Evolutionary conservation across 106 monocot genomes (phyloP).

Genomic region (Amphibolis antarctica): DNA sequence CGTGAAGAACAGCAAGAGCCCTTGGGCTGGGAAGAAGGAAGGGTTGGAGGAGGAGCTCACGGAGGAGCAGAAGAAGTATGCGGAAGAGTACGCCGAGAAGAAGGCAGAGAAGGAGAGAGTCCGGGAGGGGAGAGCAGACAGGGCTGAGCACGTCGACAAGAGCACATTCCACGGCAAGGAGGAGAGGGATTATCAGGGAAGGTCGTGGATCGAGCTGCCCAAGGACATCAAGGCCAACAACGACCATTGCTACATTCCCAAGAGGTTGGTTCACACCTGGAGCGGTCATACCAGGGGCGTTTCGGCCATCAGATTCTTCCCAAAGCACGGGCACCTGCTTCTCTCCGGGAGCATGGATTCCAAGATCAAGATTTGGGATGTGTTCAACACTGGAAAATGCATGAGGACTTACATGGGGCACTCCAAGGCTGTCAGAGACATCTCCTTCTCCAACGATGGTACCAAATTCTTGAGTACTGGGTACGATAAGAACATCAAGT

Average conservation of each 20-base stretch:
- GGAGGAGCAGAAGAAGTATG: constrained; percentile 97
- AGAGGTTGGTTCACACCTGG: constrained; percentile 81
- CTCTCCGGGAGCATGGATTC: constrained; percentile 89
- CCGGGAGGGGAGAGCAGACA: constrained; percentile 23
- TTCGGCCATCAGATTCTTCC: constrained; percentile 83
- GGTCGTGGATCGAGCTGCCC: constrained; percentile 82
- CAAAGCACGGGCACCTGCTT: constrained; percentile 69
- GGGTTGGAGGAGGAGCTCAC: constrained; percentile 57
- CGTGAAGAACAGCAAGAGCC: constrained; percentile 59
- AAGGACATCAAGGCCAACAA: constrained; percentile 86
- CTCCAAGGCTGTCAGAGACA: constrained; percentile 82
- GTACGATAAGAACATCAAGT: constrained; percentile 91
- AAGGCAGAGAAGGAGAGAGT: constrained; percentile 72
- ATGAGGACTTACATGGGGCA: constrained; percentile 99
- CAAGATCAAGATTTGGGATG: constrained; percentile 99
- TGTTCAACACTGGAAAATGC: constrained; percentile 76
- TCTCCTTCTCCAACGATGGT: constrained; percentile 91
- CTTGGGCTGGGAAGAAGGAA: constrained; percentile 83
- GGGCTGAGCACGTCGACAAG: constrained; percentile 45
- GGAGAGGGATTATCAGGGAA: constrained; percentile 79
- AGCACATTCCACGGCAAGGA: constrained; percentile 97
- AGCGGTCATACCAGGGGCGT: constrained; percentile 89
- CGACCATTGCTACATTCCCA: constrained; percentile 93
- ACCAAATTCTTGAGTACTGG: constrained; percentile 82
- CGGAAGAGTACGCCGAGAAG: constrained; percentile 82